Conservation (phyloP, 805 yeast genomes). For the Nakazawaea laoshanensis region DNA sequence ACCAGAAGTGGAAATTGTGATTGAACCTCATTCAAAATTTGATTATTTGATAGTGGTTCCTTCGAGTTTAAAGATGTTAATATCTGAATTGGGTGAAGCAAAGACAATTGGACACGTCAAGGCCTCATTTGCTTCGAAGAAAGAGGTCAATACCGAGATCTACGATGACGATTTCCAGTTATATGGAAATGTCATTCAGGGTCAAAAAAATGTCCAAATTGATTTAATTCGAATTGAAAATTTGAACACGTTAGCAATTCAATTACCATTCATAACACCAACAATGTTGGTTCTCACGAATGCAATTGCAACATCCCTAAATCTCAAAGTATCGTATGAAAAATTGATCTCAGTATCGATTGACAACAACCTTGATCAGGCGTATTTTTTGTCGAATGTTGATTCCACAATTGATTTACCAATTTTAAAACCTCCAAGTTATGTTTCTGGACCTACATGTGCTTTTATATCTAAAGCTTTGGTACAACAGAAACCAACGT, state of each 20-base stretch:
- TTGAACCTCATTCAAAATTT: constrained; percentile 6
- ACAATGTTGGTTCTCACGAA: too few relatives aligned
- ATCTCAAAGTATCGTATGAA: neutral
- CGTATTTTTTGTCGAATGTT: neutral
- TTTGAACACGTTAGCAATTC: neutral
- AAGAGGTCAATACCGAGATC: too few relatives aligned
- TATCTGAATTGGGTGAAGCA: constrained; percentile 14
- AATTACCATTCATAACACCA: too few relatives aligned
- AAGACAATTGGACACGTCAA: constrained; percentile 7
- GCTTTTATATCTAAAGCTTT: constrained; percentile 25
- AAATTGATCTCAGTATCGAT: constrained; percentile 4
- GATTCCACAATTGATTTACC: constrained; percentile 18
- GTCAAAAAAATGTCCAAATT: constrained; percentile 6
- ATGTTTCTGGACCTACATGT: constrained; percentile 35
- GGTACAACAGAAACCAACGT: constrained; percentile 7
- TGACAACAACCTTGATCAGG: constrained; percentile 3
- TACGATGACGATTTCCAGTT: constrained; percentile 45
- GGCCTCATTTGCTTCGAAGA: too few relatives aligned
- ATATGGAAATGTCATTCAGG: constrained; percentile 20
- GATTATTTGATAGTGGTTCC: constrained; percentile 25
- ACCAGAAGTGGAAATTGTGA: constrained; percentile 3
- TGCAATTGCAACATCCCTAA: constrained; percentile 1
- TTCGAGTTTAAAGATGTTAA: constrained; percentile 16
- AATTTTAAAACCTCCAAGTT: constrained; percentile 37
- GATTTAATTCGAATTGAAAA: neutral